phyloP scores from a whole-genome alignment of 805 yeast species.

The Cyberlindnera maritima region DNA sequence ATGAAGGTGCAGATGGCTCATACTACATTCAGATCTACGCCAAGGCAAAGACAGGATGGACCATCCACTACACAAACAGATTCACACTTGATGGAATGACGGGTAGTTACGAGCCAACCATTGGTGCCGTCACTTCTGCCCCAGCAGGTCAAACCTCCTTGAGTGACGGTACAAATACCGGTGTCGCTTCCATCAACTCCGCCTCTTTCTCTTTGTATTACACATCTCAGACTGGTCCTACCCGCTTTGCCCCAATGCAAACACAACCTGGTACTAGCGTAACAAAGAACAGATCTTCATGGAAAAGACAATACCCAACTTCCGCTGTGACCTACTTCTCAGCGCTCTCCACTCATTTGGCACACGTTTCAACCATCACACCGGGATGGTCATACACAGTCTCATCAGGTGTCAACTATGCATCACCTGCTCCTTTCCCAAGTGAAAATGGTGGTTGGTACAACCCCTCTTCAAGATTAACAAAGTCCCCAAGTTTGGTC shows the following conservation, averaged over 20 bases:
- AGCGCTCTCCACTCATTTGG: slow-evolving; percentile 33
- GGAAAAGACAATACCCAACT: slow-evolving; percentile 67
- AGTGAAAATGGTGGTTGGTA: slow-evolving; percentile 58
- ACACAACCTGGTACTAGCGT: slow-evolving; percentile 73
- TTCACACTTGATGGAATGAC: slow-evolving; percentile 69
- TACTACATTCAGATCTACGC: slow-evolving; percentile 74
- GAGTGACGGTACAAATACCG: slow-evolving; percentile 36
- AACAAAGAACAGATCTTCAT: slow-evolving; percentile 51
- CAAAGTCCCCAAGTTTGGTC: slow-evolving; percentile 12
- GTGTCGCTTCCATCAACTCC: slow-evolving; percentile 40
- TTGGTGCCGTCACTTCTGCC: slow-evolving; percentile 43
- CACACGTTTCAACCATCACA: slow-evolving; percentile 64
- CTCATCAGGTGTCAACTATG: slow-evolving; percentile 63
- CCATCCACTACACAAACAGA: slow-evolving; percentile 67
- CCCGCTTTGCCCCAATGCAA: slow-evolving; percentile 92
- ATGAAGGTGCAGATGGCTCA: slow-evolving; percentile 57
- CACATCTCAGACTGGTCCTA: slow-evolving; percentile 71
- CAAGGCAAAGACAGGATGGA: slow-evolving; percentile 40
- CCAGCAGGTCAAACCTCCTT: slow-evolving; percentile 40
- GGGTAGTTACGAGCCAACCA: slow-evolving; percentile 50
- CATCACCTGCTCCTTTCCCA: slow-evolving; percentile 69
- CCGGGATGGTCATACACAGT: slow-evolving; percentile 81
- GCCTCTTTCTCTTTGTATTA: slow-evolving; percentile 68
- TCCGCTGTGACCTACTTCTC: slow-evolving; percentile 63
- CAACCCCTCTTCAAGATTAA: slow-evolving; percentile 51